Percentiles rank a stretch among this genome's conserved stretches.
Evolutionary conservation across 2,329 filamentous ascomycete species (phyloP).

Genomic region (Kalmusia sp.): DNA sequence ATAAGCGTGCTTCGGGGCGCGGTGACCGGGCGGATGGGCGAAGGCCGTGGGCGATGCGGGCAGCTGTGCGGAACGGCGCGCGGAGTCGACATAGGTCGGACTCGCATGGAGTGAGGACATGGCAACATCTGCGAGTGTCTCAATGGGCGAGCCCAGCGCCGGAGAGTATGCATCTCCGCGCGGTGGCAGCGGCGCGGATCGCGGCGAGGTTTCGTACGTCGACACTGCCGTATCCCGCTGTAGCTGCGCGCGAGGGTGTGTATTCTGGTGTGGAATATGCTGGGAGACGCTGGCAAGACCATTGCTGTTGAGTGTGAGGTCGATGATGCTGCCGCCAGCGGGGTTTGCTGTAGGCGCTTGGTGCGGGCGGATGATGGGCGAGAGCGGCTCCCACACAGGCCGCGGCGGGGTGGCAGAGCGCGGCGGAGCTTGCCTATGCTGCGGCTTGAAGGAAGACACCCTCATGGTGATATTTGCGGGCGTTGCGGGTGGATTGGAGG

Average conservation of each 20-base stretch:
- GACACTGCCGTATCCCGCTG: slow-evolving; percentile 18
- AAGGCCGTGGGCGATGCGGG: slow-evolving; percentile 27
- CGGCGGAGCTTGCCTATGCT: slow-evolving; percentile 38
- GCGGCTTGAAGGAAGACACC: slow-evolving; percentile 42
- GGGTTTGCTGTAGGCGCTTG: slow-evolving; percentile 26
- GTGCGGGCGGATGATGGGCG: slow-evolving; percentile 35
- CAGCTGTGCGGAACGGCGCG: slow-evolving; percentile 30
- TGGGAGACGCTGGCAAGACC: slow-evolving; percentile 2
- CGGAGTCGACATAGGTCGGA: slow-evolving; percentile 32
- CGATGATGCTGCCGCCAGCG: slow-evolving; percentile 25
- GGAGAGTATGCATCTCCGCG: slow-evolving; percentile 27
- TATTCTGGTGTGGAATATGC: slow-evolving; percentile 3
- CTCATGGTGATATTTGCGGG: slow-evolving; percentile 34
- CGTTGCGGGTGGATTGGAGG: slow-evolving; percentile 23
- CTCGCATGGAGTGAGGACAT: slow-evolving; percentile 44
- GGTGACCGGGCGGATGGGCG: slow-evolving; percentile 26
- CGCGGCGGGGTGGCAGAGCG: slow-evolving; percentile 41
- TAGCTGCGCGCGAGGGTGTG: slow-evolving; percentile 16
- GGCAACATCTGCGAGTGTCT: slow-evolving; percentile 53
- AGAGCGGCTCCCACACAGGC: slow-evolving; percentile 45
- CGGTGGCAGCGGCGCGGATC: slow-evolving; percentile 30
- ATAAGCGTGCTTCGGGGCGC: slow-evolving; percentile 31
- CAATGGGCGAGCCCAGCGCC: slow-evolving; percentile 48
- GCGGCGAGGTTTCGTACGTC: slow-evolving; percentile 24
- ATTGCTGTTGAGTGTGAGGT: slow-evolving; percentile 16